Base-by-base conservation (phyloP, 306 rosid species). In the Pterocarpus santalinus region DNA sequence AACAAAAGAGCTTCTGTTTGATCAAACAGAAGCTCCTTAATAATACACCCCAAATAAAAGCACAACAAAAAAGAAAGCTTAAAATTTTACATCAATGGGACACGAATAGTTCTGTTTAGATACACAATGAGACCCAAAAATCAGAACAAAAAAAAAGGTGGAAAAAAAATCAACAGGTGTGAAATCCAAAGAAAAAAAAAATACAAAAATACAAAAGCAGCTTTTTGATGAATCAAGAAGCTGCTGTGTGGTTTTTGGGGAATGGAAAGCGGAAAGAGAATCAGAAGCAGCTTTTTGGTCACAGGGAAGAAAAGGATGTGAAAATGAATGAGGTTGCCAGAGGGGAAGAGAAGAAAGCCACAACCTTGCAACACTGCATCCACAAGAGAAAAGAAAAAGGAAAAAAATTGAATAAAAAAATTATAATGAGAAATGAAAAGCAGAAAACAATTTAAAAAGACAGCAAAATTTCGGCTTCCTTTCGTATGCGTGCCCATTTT, bases 351-450 rank as follows among this genome's bases (percentile, higher is more conserved):
- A 82, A 79, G 94, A 87, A 81, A 60, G 78, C 73, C 81, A 83
- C 88, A 83, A 83, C 88, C 81, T 80, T 81, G 68, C 78, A 47
- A 72, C 78, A 83, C 94, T 75, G 90, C 86, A 83, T 89, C 97
- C 95, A 90, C 95, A 90, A 89, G 73, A 28, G 5, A 44, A 46
- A 60, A 4, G 15, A 16, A 53, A 53, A 75, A 61, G 35, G 5
- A 79, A 47, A 8, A 76, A 38, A 15, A 4, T 15, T 22, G 51
- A 75, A 8, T 15, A 43, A 74, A 67, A 22, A 60, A 52, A 5
- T 34, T n/a, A 28, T 4, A 15, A 17, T 35, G 28, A 12, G 55
- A 75, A 75, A 73, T 32, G 69, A 32, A 39, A 65, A 55, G 63
- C 53, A 35, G 14, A 49, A 13, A 34, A 56, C 47, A 28, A 53